Evolutionary conservation across 345 rosid genomes (phyloP).

Genomic region (Gossypium turneri): DNA sequence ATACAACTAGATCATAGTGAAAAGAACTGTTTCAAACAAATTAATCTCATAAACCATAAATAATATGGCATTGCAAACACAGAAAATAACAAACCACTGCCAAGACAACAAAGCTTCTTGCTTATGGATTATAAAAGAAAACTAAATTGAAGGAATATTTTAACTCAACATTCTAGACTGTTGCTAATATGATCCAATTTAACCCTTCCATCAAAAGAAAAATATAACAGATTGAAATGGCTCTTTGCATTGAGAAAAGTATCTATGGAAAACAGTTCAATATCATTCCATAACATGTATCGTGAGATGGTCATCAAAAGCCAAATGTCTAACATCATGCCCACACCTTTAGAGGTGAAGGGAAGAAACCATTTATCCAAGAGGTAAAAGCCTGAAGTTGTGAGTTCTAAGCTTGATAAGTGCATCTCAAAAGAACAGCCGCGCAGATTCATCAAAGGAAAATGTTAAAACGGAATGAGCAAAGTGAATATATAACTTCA

Average conservation of each 20-base stretch:
- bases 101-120: neutral
- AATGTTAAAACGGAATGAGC: neutral
- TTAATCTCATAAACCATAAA: neutral
- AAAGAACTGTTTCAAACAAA: neutral
- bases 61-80: neutral
- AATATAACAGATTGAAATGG: neutral
- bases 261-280: neutral
- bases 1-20: neutral
- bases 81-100: neutral
- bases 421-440: slow-evolving; percentile 3
- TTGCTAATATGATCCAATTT: neutral
- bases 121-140: neutral
- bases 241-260: neutral
- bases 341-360: neutral
- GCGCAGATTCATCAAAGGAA: neutral
- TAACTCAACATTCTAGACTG: neutral
- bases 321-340: neutral
- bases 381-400: slow-evolving; percentile 5
- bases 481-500: neutral
- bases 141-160: neutral
- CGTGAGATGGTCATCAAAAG: neutral
- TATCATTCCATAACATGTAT: neutral
- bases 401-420: neutral
- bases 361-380: neutral
- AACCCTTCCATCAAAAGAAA: neutral